A percentile compares a stretch with the other conserved stretches of the same genome.
Evolutionary conservation across 75 land plant genomes (phyloP).

Genomic region (Cupressus sempervirens): DNA sequence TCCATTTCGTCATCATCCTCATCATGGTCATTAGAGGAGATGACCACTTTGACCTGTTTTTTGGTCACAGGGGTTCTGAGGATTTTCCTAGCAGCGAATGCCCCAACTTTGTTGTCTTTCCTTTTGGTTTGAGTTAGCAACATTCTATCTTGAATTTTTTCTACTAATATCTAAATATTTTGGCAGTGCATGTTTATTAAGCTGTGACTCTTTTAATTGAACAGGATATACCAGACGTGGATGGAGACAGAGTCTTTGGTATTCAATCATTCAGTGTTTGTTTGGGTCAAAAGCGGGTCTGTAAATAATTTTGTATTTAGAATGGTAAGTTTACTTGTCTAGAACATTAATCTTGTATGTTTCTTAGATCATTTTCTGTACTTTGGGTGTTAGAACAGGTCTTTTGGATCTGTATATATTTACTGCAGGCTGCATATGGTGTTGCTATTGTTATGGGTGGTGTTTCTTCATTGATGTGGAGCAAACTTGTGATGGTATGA

Average conservation of each 20-base stretch:
- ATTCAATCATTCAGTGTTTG: constrained; percentile 85
- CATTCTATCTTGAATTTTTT: neutral
- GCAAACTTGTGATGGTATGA: constrained; percentile 55
- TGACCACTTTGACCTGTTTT: too few relatives aligned
- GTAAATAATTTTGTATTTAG: constrained; percentile 14
- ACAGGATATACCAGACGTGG: constrained; percentile 97
- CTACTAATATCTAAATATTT: neutral
- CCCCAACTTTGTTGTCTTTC: neutral
- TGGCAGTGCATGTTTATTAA: neutral
- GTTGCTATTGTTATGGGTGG: constrained; percentile 64
- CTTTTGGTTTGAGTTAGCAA: neutral
- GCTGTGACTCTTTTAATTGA: neutral
- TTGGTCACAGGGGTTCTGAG: too few relatives aligned
- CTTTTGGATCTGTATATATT: constrained; percentile 84
- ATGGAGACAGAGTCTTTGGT: constrained; percentile 89
- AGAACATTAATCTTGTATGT: neutral
- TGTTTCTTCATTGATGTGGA: constrained; percentile 58
- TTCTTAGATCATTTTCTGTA: neutral
- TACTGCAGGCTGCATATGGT: constrained; percentile 84
- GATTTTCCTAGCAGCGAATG: too few relatives aligned
- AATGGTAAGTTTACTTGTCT: neutral
- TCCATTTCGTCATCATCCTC: too few relatives aligned
- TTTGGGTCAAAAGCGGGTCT: constrained; percentile 78
- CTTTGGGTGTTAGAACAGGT: constrained; percentile 49
- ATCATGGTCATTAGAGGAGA: too few relatives aligned